Percentiles rank a stretch among this genome's conserved stretches.
Conservation (phyloP, 2,329 filamentous ascomycete species). For the Clonostachys rhizophaga region DNA sequence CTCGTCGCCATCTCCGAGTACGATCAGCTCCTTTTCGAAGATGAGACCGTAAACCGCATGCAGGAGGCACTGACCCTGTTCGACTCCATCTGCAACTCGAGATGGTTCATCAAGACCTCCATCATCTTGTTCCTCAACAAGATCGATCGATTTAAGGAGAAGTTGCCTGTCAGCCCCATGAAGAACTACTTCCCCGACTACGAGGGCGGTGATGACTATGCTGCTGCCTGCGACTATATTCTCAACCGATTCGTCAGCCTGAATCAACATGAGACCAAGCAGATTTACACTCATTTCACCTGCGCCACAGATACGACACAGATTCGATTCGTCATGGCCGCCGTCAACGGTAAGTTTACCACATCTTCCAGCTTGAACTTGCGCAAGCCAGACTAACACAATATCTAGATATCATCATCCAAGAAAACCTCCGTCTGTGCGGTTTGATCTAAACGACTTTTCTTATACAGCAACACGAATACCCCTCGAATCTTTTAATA, state of each 20-base stretch:
- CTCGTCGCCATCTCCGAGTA: conserved; percentile 96
- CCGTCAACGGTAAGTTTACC: conserved; percentile 81
- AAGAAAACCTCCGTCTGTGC: conserved; percentile 96
- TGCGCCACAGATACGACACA: conserved; percentile 98
- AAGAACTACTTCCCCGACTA: conserved; percentile 88
- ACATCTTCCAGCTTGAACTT: neutral
- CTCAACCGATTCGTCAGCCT: conserved; percentile 96
- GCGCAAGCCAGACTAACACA: neutral
- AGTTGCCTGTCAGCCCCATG: conserved; percentile 77
- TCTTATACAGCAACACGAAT: conserved; percentile 32
- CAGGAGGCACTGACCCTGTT: conserved; percentile 83
- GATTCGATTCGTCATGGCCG: conserved; percentile 99
- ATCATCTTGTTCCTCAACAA: conserved; percentile 90
- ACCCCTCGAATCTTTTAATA: conserved; percentile 30
- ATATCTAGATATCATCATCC: conserved; percentile 90
- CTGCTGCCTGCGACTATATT: conserved; percentile 96
- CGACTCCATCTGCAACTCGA: conserved; percentile 82
- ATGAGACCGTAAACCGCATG: conserved; percentile 95
- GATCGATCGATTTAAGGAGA: conserved; percentile 85
- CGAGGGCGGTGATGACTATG: conserved; percentile 94
- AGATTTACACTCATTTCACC: conserved; percentile 99
- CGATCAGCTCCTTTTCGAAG: conserved; percentile 92
- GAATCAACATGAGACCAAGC: conserved; percentile 99
- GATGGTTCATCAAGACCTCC: conserved; percentile 87
- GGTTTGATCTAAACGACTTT: conserved; percentile 76